Base-by-base conservation (phyloP, 306 rosid species). In the Quercus parvula region DNA sequence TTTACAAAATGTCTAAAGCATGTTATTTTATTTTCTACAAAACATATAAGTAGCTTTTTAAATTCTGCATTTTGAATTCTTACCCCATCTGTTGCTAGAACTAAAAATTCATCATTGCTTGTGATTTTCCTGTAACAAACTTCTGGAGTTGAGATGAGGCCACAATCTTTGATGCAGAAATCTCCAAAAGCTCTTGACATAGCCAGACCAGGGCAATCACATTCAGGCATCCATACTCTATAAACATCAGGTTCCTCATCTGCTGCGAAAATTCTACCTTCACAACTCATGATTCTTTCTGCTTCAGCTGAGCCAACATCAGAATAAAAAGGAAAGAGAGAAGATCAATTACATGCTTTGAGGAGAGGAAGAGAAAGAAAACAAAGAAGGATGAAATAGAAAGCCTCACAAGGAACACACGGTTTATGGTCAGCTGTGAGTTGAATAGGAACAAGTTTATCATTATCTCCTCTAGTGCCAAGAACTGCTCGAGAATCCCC, bases 181-280 rank as follows among this genome's bases (percentile, higher is more conserved):
- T 96, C 99, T 20, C 98, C 99, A 6, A 96, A 91, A 57, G 98
- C 92, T 78, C 99, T 91, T 9, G 99, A 86, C 99, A 96, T 96
- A 28, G 99, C 99, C 0, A 96, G 88, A 71, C 99, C 98, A 35
- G 99, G 98, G 76, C 90, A 93, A 73, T 96, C 93, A 59, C 86
- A 93, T 31, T 96, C 96, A 12, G 99, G 94, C 97, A 96, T 93
- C 99, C 99, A 96, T 67, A 96, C 35, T 87, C 99, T 91, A 84
- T 49, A 86, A 1, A 91, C 94, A 14, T 88, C 89, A 5, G 99
- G 98, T 44, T 96, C 98, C 75, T 87, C 94, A 41, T 86, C 83
- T 6, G 85, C 88, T 2, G 98, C 88, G 3, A 89, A 90, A 64
- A 93, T 80, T 73, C 99, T 93, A 8, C 99, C 99, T 31, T 87